phyloP scores from a whole-genome alignment of 2,329 filamentous ascomycete genomes.

The Cryoendolithus antarcticus region DNA sequence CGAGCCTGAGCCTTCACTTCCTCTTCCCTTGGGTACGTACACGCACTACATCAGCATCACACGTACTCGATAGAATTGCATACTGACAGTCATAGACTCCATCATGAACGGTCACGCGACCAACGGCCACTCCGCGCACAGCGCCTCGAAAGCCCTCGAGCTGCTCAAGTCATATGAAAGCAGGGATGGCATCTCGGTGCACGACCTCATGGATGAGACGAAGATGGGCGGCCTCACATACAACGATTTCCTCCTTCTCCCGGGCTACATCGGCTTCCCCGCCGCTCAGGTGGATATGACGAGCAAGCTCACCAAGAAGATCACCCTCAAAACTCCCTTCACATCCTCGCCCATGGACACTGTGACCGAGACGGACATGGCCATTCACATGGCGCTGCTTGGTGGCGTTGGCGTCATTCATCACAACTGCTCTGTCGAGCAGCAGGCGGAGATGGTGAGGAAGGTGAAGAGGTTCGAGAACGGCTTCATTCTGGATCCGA shows the following conservation, averaged over 20 bases:
- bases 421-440: constrained; percentile 97
- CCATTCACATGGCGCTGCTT: constrained; percentile 87
- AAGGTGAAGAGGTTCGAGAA: constrained; percentile 99
- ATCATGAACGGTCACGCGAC: background rate
- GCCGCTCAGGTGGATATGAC: constrained; percentile 81
- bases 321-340: constrained; percentile 91
- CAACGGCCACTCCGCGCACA: constrained; percentile 6
- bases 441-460: constrained; percentile 96
- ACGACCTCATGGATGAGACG: constrained; percentile 80
- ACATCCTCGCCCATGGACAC: constrained; percentile 99
- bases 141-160: constrained; percentile 48
- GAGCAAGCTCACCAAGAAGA: constrained; percentile 86
- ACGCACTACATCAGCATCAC: constrained; percentile 6
- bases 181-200: constrained; percentile 75
- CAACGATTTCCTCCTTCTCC: constrained; percentile 94
- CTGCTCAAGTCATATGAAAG: constrained; percentile 63
- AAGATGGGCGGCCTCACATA: constrained; percentile 90
- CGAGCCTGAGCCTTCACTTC: constrained; percentile 8
- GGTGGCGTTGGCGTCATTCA: constrained; percentile 90
- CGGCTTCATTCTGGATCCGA: constrained; percentile 92
- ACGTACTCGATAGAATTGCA: background rate
- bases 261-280: constrained; percentile 96
- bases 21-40: constrained; percentile 34
- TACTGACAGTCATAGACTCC: background rate
- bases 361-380: constrained; percentile 98